These are phyloP conservation scores for Mucor irregularis DNA, from an alignment of 371 early-diverging fungal species.

Conservation along the genomic window DNA sequence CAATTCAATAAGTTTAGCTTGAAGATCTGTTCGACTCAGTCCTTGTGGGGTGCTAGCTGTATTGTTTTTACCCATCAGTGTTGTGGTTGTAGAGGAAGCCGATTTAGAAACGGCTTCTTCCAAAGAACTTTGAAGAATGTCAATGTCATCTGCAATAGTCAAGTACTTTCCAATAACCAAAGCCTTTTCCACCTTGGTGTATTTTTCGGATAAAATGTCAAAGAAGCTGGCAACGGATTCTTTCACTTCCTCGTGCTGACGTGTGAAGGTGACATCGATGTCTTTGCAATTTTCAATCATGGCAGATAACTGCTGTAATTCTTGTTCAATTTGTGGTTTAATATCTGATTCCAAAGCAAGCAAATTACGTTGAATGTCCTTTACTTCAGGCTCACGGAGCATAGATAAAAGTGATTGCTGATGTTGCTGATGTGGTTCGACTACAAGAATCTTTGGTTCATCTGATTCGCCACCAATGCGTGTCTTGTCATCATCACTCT, in stretches of 20 bases:
- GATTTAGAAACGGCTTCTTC: conserved; percentile 43
- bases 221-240: conserved; percentile 14
- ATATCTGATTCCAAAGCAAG: conserved; percentile 8
- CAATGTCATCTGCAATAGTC: conserved; percentile 35
- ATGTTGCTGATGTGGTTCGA: background rate
- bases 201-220: conserved; percentile 21
- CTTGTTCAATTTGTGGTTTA: conserved; percentile 14
- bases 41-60: background rate
- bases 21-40: conserved; percentile 47
- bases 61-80: conserved; percentile 18
- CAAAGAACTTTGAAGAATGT: conserved; percentile 38
- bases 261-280: conserved; percentile 13
- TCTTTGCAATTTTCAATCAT: conserved; percentile 15
- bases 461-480: background rate
- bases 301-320: conserved; percentile 6
- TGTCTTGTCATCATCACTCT: conserved; percentile 6
- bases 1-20: conserved; percentile 52
- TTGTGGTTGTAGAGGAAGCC: conserved; percentile 19
- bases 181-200: conserved; percentile 24
- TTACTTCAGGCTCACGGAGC: conserved; percentile 12
- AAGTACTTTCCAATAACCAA: conserved; percentile 31
- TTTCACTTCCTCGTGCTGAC: conserved; percentile 21
- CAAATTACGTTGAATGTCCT: conserved; percentile 1
- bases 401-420: conserved; percentile 1
- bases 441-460: background rate